Percentiles rank a stretch among this genome's conserved stretches.
Conservation (phyloP, 2,329 filamentous ascomycete genomes). For the Claviceps cyperi region DNA sequence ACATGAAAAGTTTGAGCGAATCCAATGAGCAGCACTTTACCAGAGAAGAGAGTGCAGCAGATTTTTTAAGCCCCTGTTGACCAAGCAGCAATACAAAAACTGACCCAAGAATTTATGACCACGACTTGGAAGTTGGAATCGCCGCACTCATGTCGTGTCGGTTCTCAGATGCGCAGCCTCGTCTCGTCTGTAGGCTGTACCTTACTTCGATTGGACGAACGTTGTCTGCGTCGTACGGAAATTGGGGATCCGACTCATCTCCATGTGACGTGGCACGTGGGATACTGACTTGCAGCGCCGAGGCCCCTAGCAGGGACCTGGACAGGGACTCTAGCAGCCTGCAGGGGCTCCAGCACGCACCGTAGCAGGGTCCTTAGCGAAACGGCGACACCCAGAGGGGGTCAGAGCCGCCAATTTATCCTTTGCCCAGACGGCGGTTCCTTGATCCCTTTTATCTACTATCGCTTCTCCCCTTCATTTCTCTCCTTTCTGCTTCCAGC, state of each 20-base stretch:
- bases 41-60: neutral
- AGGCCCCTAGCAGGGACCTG: too few relatives aligned
- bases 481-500: neutral
- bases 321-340: too few relatives aligned
- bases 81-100: neutral
- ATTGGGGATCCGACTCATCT: neutral
- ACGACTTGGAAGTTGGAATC: too few relatives aligned
- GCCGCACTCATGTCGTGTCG: too few relatives aligned
- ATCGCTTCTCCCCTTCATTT: neutral
- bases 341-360: neutral
- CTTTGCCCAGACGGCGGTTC: neutral
- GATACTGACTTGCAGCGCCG: neutral
- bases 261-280: neutral
- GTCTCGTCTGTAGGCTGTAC: too few relatives aligned
- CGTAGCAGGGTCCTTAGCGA: neutral
- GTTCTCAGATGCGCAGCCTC: too few relatives aligned
- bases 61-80: neutral
- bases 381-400: neutral
- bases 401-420: neutral
- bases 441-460: neutral
- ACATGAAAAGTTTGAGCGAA: conserved; percentile 6
- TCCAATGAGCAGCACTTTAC: neutral
- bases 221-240: too few relatives aligned
- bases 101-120: neutral
- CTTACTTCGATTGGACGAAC: too few relatives aligned